Evolutionary conservation across 73 alveolate species (phyloP), one percentile per base, ranked within the genome.

Genomic region (Effrenium voratum): DNA sequence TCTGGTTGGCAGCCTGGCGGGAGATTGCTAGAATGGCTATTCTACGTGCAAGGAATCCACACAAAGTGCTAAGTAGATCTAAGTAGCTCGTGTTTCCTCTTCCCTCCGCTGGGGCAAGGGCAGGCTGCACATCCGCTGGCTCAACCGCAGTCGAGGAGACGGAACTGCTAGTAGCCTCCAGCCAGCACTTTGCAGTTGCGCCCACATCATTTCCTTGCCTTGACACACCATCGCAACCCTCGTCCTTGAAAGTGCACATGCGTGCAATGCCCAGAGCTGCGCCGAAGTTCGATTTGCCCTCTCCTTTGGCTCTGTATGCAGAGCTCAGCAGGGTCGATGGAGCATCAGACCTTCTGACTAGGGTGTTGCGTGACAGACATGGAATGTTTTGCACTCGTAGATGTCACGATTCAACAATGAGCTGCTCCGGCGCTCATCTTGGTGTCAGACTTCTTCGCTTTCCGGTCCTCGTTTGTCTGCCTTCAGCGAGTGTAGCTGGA

Each of bases 201-300:
- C 63, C 63, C 63, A 12, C 19, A 19, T 8, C 8, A 52, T 19
- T 52, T 8, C 79, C 52, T 36, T 2, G 73, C 92, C 92, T 82
- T 82, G 92, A n/a, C 92, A 36, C 92, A 82, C 92, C 92, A 82
- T 82, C 92, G 75, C 52, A 49, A 50, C 76, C 92, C 92, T 36
- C 92, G 92, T 82, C 92, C 92, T 82, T 72, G 41, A 44, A 43
- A 26, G 41, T 24, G 5, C 10, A 32, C 77, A 5, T n/a, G n/a
- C n/a, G n/a, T n/a, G n/a, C n/a, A n/a, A n/a, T n/a, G n/a, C n/a
- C n/a, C n/a, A n/a, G n/a, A n/a, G n/a, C n/a, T n/a, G n/a, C n/a
- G n/a, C n/a, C n/a, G n/a, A n/a, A n/a, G n/a, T n/a, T n/a, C n/a
- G n/a, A n/a, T n/a, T n/a, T n/a, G n/a, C 19, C 63, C 26, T 52